A percentile compares a stretch with the other conserved stretches of the same genome.
These are phyloP conservation scores for Geopyxis carbonaria DNA, from an alignment of 495 filamentous ascomycete genomes.

Conservation along the genomic window DNA sequence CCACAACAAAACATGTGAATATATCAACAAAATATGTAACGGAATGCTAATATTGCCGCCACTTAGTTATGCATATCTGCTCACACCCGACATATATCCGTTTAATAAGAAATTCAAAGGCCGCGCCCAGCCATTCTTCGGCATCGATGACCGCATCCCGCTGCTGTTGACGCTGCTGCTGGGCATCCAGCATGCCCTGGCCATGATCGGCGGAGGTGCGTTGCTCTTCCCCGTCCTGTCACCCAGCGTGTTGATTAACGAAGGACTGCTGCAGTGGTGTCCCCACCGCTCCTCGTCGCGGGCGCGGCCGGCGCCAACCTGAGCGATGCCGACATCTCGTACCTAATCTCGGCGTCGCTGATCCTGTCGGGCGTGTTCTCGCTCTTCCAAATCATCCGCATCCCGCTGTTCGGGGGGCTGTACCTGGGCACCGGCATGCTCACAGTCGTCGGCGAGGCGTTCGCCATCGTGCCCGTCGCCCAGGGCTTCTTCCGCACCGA, in stretches of 20 bases:
- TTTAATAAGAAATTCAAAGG: conserved; percentile 28
- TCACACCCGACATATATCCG: conserved; percentile 31
- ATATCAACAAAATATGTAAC: not conserved
- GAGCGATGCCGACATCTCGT: conserved; percentile 22
- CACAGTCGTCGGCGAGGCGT: conserved; percentile 29
- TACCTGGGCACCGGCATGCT: conserved; percentile 29
- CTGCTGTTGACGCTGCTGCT: conserved; percentile 28
- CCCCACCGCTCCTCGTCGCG: conserved; percentile 28
- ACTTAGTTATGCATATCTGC: conserved; percentile 29
- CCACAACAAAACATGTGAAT: not conserved
- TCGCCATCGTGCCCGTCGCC: conserved; percentile 28
- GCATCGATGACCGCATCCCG: conserved; percentile 27
- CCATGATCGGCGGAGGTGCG: conserved; percentile 25
- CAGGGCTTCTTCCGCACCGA: conserved; percentile 27
- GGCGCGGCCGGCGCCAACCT: conserved; percentile 27
- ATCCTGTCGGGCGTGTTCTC: conserved; percentile 29
- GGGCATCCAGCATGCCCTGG: conserved; percentile 28
- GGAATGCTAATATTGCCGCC: conserved; percentile 1
- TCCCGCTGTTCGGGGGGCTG: conserved; percentile 27
- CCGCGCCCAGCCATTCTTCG: conserved; percentile 29
- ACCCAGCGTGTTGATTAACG: not conserved
- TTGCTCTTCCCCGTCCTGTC: not conserved
- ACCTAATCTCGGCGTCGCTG: conserved; percentile 28
- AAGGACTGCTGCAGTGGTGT: conserved; percentile 25
- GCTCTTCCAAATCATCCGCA: conserved; percentile 27